Evolutionary conservation across 805 yeast genomes (phyloP), one percentile per base, ranked within the genome.

Genomic region (Peterozyma toletana): DNA sequence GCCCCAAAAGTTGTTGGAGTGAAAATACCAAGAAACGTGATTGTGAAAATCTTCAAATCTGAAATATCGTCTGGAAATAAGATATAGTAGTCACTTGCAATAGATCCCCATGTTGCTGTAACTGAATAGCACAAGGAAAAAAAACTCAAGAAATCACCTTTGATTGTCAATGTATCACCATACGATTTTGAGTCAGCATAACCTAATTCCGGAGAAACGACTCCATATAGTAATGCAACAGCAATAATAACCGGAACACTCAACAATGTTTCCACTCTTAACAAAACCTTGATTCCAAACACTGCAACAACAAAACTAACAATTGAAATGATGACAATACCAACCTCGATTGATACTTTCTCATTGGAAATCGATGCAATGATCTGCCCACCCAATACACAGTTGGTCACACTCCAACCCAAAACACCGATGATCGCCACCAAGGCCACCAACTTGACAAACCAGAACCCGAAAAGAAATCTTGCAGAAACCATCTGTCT

Each of bases 371-470:
- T 67, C 36, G 83, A 73, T 9, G 78, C 70, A 39, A 88, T 61
- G 47, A 88, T 82, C 62, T 88, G 89, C 15, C 96, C 96, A 34
- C 95, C 96, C 45, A 86, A 80, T 40, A 87, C 93, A 52, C 85
- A 77, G 57, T 86, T 87, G n/a, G 87, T 89, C 33, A 88, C 81
- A n/a, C 91, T 78, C 96, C 96, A 88, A n/a, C 96, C 96, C 53
- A 86, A 59, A 13, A 83, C 83, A 40, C 96, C 95, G 37, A 85
- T 60, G 46, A 85, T 78, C 38, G 86, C 75, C 34, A 84, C 76
- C 36, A 88, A 59, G 5, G 87, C 80, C 39, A 86, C 84, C 43
- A 86, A 66, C 59, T 84, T 83, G 35, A 88, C 89, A 51, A 81
- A 78, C 82, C 83, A 84, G 80, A 90, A 83, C 1, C 96, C 96